Evolutionary conservation across 2,329 filamentous ascomycete genomes (phyloP), one percentile per base, ranked within the genome.

Genomic region (Knufia fluminis): DNA sequence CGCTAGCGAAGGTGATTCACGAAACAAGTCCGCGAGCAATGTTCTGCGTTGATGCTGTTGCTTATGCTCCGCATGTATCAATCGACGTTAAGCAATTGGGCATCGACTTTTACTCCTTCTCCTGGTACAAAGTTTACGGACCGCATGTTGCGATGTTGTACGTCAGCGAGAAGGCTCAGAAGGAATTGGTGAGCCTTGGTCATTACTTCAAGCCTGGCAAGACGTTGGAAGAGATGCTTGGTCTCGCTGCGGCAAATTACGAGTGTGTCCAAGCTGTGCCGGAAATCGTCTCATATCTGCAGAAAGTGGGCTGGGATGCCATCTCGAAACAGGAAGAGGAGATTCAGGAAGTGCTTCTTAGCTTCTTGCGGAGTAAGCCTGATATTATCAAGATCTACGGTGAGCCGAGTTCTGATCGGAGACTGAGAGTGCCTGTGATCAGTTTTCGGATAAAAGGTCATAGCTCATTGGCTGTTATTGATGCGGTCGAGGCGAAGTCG

Each of bases 61-160:
- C 84, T 2, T 87, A 80, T 59, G 85, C 85, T 0, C 86, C 86
- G 0, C 86, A 91, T 63, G 73, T 84, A 3, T 70, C 70, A 6
- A 66, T 91, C 9, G 82, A 91, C 61, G 82, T 90, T 3, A 72
- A 77, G 54, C 78, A 68, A 0, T 70, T 87, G 0, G 84, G 76
- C 1, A 82, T 84, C 0, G 86, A 91, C 61, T 82, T 89, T 57
- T 91, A 90, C 63, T 68, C 74, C n/a, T 87, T 90, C 61, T 82
- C 76, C 0, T 90, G 85, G 85, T 90, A 90, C 67, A 91, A 91
- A 63, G 78, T 89, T 1, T 90, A 85, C 60, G 86, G 85, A 0
- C 85, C 86, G 1, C 86, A 90, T 57, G 72, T 89, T 1, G 75
- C 84, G 0, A 76, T 83, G 54, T 68, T 91, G 1, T 91, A 87